phyloP scores from a whole-genome alignment of 2,329 filamentous ascomycete species.

The Escovopsis sp. region DNA sequence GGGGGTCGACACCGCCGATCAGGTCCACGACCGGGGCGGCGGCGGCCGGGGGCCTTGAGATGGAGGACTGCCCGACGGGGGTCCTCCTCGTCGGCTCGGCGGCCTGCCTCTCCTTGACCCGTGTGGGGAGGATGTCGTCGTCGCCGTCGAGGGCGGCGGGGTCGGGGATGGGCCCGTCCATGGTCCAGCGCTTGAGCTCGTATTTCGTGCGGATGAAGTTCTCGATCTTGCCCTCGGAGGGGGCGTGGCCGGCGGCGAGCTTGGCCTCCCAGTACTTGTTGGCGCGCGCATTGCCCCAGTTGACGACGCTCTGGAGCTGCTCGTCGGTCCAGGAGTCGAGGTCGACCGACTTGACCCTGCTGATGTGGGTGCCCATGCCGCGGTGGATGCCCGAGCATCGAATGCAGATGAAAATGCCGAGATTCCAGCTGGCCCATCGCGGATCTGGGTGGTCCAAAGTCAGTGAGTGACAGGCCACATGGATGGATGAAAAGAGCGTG shows the following conservation, averaged over 20 bases:
- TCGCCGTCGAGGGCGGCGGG: slow-evolving; percentile 79
- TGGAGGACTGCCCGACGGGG: slow-evolving; percentile 30
- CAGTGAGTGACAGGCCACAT: slow-evolving; percentile 3
- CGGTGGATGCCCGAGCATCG: slow-evolving; percentile 97
- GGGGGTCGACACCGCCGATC: slow-evolving; percentile 61
- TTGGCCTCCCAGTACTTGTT: slow-evolving; percentile 99
- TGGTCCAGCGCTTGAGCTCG: slow-evolving; percentile 97
- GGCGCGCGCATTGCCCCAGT: slow-evolving; percentile 89
- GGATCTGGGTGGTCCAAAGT: slow-evolving; percentile 46
- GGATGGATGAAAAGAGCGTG: neutral
- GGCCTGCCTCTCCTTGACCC: slow-evolving; percentile 52
- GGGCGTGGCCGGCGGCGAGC: slow-evolving; percentile 76
- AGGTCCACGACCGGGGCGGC: slow-evolving; percentile 53
- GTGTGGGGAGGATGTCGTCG: slow-evolving; percentile 56
- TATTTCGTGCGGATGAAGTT: slow-evolving; percentile 99
- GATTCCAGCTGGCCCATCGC: slow-evolving; percentile 97
- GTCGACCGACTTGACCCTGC: slow-evolving; percentile 93
- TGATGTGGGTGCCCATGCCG: slow-evolving; percentile 98
- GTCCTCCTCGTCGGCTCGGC: slow-evolving; percentile 52
- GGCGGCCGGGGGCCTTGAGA: slow-evolving; percentile 13
- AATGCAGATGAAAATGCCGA: slow-evolving; percentile 95
- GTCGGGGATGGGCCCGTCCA: slow-evolving; percentile 91
- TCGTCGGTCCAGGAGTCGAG: slow-evolving; percentile 98
- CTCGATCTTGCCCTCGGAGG: slow-evolving; percentile 95
- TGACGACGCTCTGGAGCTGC: slow-evolving; percentile 82